Evolutionary conservation across 768 basidiomycete genomes (phyloP), one percentile per base, ranked within the genome.

Genomic region (Piloderma croceum): DNA sequence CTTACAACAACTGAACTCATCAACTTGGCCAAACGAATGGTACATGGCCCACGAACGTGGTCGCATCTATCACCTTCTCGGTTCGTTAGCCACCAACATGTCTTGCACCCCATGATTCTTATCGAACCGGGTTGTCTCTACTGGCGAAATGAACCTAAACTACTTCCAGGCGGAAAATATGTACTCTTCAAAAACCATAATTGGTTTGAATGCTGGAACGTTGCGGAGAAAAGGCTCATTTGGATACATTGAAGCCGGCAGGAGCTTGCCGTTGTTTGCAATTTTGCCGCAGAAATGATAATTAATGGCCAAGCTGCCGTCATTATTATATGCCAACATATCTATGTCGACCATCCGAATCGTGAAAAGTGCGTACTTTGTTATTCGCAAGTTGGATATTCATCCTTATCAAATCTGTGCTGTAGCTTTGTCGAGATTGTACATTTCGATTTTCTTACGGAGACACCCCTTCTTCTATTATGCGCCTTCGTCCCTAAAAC

Each of bases 11-110:
- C 24, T 2, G 44, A 38, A 7, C 44, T 45, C 9, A 36, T 49
- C 15, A 22, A 35, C 11, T 34, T 38, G 6, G 44, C 37, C 15
- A 41, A 43, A 31, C 44, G 37, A 3, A 34, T 22, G 4, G 32
- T 35, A 2, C 44, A 24, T 7, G 47, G 47, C 23, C 47, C 47
- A 23, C 32, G 24, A 19, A 46, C 41, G 10, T 49, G 47, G 47
- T 24, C 36, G 19, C 22, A 35, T n/a, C n/a, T n/a, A n/a, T n/a
- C n/a, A n/a, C n/a, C n/a, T n/a, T n/a, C n/a, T n/a, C n/a, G n/a
- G n/a, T n/a, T n/a, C n/a, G n/a, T n/a, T n/a, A n/a, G n/a, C n/a
- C n/a, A n/a, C n/a, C n/a, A n/a, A n/a, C n/a, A n/a, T n/a, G n/a
- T n/a, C n/a, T n/a, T n/a, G n/a, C n/a, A n/a, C n/a, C 32, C 27